These are phyloP conservation scores for Basipetospora chlamydospora DNA, from an alignment of 2,329 filamentous ascomycete genomes.

Conservation along the genomic window DNA sequence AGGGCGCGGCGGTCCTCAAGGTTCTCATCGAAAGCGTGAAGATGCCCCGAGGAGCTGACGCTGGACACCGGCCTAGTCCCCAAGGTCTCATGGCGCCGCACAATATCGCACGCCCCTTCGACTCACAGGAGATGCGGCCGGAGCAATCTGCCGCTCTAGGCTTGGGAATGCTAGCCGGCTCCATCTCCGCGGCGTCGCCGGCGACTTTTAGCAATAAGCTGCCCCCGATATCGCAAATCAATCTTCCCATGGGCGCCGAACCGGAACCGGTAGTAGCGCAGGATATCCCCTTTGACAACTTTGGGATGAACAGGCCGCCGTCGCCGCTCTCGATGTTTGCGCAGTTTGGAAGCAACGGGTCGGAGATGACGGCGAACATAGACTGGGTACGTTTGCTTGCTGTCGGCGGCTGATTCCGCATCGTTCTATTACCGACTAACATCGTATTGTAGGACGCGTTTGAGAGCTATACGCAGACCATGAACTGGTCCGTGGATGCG, in stretches of 20 bases:
- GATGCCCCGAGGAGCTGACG: not conserved
- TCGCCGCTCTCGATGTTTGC: slow-evolving; percentile 3
- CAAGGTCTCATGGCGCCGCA: not conserved
- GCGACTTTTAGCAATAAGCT: slow-evolving; percentile 1
- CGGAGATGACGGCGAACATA: slow-evolving; percentile 36
- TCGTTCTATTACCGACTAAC: not conserved
- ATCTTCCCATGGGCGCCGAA: not conserved
- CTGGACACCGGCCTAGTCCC: no score
- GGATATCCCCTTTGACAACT: slow-evolving; percentile 3
- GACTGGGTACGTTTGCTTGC: slow-evolving; percentile 45
- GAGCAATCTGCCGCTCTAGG: slow-evolving; percentile 4
- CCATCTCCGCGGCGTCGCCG: slow-evolving; percentile 2
- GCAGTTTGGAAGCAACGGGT: slow-evolving; percentile 10
- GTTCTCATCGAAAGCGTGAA: slow-evolving; percentile 26
- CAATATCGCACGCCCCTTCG: not conserved
- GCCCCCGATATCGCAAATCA: slow-evolving; percentile 4
- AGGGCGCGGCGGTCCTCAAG: slow-evolving; percentile 65
- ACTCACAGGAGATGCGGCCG: slow-evolving; percentile 3
- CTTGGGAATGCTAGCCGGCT: slow-evolving; percentile 4
- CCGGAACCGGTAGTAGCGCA: not conserved
- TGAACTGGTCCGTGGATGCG: slow-evolving; percentile 4
- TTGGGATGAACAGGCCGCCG: slow-evolving; percentile 2
- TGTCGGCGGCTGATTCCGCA: no score
- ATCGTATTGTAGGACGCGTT: slow-evolving; percentile 30
- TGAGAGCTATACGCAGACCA: slow-evolving; percentile 38